Base-by-base conservation (phyloP, 768 basidiomycete genomes). In the Russula virescens region DNA sequence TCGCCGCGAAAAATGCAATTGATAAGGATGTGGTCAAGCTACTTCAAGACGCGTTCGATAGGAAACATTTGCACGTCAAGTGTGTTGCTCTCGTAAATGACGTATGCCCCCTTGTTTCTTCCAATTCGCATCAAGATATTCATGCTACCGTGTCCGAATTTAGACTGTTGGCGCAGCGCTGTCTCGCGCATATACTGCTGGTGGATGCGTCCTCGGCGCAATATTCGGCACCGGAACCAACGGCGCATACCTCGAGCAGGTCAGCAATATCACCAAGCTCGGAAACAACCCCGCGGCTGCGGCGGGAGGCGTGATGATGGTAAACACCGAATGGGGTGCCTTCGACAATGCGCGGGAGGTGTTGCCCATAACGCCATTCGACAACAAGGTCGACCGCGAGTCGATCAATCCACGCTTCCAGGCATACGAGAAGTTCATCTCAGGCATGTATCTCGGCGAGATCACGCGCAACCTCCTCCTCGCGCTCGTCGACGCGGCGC, bases 151-250 rank as follows among this genome's bases (percentile, higher is more conserved):
- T 38, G 23, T 19, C 50, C 21, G 38, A 35, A 52, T 61, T 6
- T 57, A 97, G 94, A 99, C 97, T 23, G 96, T 98, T 25, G 97
- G 97, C 34, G 91, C 97, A 7, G 81, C 98, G 49, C 79, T 99
- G 31, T 95, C 95, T 13, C 83, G 93, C 50, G 90, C 94, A 10
- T 99, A 99, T 72, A 90, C 89, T n/a, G 83, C 86, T 4, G 97
- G 97, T 21, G 90, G 90, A 7, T 96, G 92, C 69, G 78, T 94
- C 18, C 82, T 95, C 38, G 90, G 88, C 51, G 88, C 88, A 58
- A 98, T 98, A 69, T 98, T 98, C 72, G 97, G 97, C 26, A 99
- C 97, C 0, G 97, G 97, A 19, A 98, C 97, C 6, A 99, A 99
- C 71, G 97, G 97, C 34, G 97, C 97, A 13, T 99, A 97, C 75